A percentile compares a stretch with the other conserved stretches of the same genome.
Evolutionary conservation across 2,329 filamentous ascomycete genomes (phyloP).

Genomic region (Clonostachys sp.): DNA sequence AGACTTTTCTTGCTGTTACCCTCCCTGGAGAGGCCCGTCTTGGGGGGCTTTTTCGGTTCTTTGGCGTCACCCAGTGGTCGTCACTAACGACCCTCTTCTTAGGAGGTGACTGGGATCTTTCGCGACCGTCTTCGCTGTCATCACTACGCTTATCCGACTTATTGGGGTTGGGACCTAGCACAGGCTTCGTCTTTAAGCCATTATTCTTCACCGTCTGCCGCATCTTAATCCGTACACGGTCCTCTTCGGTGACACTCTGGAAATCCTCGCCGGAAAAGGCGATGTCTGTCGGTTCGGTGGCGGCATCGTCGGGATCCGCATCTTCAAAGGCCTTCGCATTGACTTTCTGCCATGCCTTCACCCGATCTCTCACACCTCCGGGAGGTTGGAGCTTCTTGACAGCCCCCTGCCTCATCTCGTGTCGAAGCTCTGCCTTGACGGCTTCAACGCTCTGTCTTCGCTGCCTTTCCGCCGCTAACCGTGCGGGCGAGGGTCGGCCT

Average conservation of each 20-base stretch:
- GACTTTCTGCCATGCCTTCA: slow-evolving; percentile 79
- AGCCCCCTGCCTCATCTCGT: slow-evolving; percentile 54
- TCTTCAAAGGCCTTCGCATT: slow-evolving; percentile 56
- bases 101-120: slow-evolving; percentile 52
- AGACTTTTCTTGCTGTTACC: slow-evolving; percentile 34
- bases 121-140: slow-evolving; percentile 21
- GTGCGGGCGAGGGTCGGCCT: slow-evolving; percentile 51
- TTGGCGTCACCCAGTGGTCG: slow-evolving; percentile 74
- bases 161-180: neutral
- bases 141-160: slow-evolving; percentile 15
- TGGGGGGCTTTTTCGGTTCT: slow-evolving; percentile 43
- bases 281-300: slow-evolving; percentile 57
- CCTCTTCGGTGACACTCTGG: slow-evolving; percentile 54
- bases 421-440: slow-evolving; percentile 45
- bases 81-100: slow-evolving; percentile 93
- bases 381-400: slow-evolving; percentile 57
- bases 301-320: slow-evolving; percentile 37
- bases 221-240: slow-evolving; percentile 52
- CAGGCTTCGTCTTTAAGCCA: slow-evolving; percentile 14
- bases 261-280: slow-evolving; percentile 52
- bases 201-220: slow-evolving; percentile 37
- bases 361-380: slow-evolving; percentile 69
- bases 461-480: slow-evolving; percentile 44
- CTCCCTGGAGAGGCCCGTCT: slow-evolving; percentile 41
- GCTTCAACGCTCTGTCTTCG: slow-evolving; percentile 55